A percentile compares a stretch with the other conserved stretches of the same genome.
These are phyloP conservation scores for Colletotrichum endophyticum DNA, from an alignment of 2,329 filamentous ascomycete species.

Conservation along the genomic window DNA sequence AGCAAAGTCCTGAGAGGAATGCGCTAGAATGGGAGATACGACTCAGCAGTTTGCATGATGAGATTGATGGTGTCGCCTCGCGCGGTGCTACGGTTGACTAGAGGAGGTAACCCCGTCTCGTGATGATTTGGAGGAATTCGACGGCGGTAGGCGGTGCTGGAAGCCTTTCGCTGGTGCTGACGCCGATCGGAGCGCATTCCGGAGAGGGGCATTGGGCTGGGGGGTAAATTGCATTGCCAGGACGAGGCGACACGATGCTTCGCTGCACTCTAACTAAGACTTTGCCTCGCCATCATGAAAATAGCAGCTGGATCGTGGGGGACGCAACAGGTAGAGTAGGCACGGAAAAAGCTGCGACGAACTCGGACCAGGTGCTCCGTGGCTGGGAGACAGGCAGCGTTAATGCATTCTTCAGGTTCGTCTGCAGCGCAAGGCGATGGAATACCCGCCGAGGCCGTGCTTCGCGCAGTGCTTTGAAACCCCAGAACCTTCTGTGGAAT, in stretches of 20 bases:
- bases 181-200: background rate
- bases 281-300: background rate
- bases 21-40: background rate
- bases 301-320: background rate
- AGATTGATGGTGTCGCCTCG: background rate
- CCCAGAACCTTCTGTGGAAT: constrained; percentile 2
- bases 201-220: background rate
- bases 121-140: background rate
- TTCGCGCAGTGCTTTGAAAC: background rate
- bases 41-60: background rate
- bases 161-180: background rate
- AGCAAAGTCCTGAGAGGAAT: background rate
- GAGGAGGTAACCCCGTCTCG: background rate
- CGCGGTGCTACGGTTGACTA: background rate
- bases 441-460: background rate
- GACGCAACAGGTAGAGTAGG: background rate
- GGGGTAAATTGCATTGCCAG: background rate
- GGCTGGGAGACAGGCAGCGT: background rate
- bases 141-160: background rate
- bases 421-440: background rate
- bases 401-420: background rate
- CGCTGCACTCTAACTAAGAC: background rate
- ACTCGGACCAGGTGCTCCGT: background rate
- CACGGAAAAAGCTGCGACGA: background rate
- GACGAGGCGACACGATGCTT: background rate